Conservation (phyloP, 768 basidiomycete species). For the Mycena filopes region DNA sequence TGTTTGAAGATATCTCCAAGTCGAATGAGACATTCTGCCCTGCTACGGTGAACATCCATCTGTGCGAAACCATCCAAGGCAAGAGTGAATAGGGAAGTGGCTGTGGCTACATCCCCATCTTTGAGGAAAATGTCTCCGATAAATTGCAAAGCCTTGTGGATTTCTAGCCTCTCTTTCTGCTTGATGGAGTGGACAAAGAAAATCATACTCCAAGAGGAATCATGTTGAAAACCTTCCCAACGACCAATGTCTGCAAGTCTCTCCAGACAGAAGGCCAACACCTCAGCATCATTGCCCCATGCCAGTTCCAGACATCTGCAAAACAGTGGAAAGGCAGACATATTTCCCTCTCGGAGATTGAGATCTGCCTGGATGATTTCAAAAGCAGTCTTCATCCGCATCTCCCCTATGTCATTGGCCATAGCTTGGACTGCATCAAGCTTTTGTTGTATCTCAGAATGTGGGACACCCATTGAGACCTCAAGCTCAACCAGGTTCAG, state of each 20-base stretch:
- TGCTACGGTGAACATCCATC: neutral
- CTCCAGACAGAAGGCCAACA: neutral
- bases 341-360: neutral
- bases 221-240: neutral
- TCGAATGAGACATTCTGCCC: neutral
- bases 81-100: neutral
- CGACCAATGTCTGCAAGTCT: neutral
- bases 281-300: neutral
- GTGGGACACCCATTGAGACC: neutral
- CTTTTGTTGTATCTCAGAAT: neutral
- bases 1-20: no score
- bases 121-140: neutral
- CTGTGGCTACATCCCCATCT: neutral
- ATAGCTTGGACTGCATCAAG: neutral
- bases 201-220: neutral
- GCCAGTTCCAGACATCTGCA: neutral
- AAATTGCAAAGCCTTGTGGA: neutral
- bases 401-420: neutral
- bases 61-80: neutral
- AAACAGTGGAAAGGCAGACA: neutral
- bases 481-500: neutral
- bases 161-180: neutral
- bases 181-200: neutral
- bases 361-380: neutral
- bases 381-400: neutral